A percentile compares a stretch with the other conserved stretches of the same genome.
Evolutionary conservation across 2,329 filamentous ascomycete genomes (phyloP).

Genomic region (Magnaporthales sp.): DNA sequence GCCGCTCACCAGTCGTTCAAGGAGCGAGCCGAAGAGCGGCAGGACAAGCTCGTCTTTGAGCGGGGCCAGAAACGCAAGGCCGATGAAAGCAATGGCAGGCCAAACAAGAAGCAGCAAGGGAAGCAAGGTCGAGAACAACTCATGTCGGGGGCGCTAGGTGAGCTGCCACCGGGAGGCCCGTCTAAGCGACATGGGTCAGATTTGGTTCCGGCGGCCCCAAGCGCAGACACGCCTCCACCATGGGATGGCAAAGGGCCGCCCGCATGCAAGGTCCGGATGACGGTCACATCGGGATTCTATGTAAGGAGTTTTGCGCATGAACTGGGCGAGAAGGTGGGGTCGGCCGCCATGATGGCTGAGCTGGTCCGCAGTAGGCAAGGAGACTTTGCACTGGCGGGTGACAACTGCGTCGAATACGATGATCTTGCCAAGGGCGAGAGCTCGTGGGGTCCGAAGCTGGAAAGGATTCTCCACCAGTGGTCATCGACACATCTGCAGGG

Average conservation of each 20-base stretch:
- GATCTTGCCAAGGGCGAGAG: slow-evolving; percentile 70
- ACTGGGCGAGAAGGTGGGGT: slow-evolving; percentile 72
- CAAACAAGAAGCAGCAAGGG: slow-evolving; percentile 20
- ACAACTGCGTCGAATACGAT: slow-evolving; percentile 69
- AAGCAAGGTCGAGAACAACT: slow-evolving; percentile 23
- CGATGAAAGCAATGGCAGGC: not conserved
- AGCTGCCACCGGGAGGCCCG: slow-evolving; percentile 30
- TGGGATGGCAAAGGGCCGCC: slow-evolving; percentile 59
- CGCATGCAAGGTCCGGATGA: slow-evolving; percentile 78
- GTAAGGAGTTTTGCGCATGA: slow-evolving; percentile 92
- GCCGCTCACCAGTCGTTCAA: slow-evolving; percentile 49
- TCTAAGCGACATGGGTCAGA: slow-evolving; percentile 40
- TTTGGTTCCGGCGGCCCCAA: slow-evolving; percentile 39
- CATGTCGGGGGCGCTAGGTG: slow-evolving; percentile 50
- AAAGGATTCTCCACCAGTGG: slow-evolving; percentile 38
- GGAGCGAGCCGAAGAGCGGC: slow-evolving; percentile 47
- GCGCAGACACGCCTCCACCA: slow-evolving; percentile 39
- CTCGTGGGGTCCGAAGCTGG: slow-evolving; percentile 72
- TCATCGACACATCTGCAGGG: not conserved
- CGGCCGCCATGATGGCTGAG: slow-evolving; percentile 77
- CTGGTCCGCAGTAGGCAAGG: slow-evolving; percentile 75
- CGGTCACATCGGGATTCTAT: slow-evolving; percentile 93
- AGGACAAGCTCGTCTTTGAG: slow-evolving; percentile 48
- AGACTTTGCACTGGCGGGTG: slow-evolving; percentile 62
- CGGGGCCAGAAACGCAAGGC: slow-evolving; percentile 24